Evolutionary conservation across 2,329 filamentous ascomycete genomes (phyloP), one percentile per base, ranked within the genome.

Genomic region (Fusarium verticillioides): DNA sequence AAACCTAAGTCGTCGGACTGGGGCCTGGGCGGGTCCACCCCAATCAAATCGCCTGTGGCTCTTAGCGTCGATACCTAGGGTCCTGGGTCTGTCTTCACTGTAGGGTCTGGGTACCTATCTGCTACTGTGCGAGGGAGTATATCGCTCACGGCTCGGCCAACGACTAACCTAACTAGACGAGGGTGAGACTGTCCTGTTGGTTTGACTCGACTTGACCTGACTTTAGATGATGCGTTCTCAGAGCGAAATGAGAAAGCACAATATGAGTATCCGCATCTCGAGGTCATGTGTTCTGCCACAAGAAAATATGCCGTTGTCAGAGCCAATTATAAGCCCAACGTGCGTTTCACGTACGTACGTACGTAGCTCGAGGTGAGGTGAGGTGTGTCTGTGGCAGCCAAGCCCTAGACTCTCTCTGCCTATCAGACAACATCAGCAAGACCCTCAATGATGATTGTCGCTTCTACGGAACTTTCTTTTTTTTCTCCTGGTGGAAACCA

Each of bases 81-180:
- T 59, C 40, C 52, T 66, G 23, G 32, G 60, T 42, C 46, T 64
- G 46, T 60, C 62, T 37, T 69, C 43, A 49, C 47, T 28, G 47
- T 34, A 50, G 30, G 47, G 46, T 32, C 46, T 49, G 46, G n/a
- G 47, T 34, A 23, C 34, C 23, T 66, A 23, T 50, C 23, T 66
- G 63, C 23, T 66, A 77, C 71, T 57, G 71, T 74, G 71, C 63
- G 71, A 65, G 50, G 40, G 43, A 43, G 37, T 26, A 53, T 40
- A 40, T 69, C 34, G 26, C 63, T 74, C 71, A 74, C 67, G 71
- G 71, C 46, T 71, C 63, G 72, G 71, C 67, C 71, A 74, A 65
- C 53, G 42, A 32, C 32, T 34, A 34, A 34, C 30, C 43, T 34
- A 21, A 15, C n/a, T 19, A 37, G 26, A 36, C 30, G 32, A 39